These are phyloP conservation scores for Eremochloa ophiuroides DNA, from an alignment of 176 grass and related monocot genomes.

Conservation along the genomic window DNA sequence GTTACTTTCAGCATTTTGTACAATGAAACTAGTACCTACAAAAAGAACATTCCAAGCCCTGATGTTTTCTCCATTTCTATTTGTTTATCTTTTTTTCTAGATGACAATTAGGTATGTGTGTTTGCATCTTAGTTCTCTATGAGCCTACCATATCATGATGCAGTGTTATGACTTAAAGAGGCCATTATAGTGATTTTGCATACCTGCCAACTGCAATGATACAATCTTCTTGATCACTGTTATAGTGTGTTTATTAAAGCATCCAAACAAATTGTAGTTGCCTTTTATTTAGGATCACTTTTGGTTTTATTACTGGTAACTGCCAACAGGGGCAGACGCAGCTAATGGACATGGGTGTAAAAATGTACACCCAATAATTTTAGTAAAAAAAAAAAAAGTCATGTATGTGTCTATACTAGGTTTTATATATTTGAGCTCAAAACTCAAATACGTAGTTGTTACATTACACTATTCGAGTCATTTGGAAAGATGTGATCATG, in stretches of 20 bases:
- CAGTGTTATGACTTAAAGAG: background rate
- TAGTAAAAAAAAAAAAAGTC: too few relatives aligned
- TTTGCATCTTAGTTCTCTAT: slow-evolving; percentile 17
- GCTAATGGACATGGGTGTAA: too few relatives aligned
- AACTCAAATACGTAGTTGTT: too few relatives aligned
- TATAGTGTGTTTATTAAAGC: background rate
- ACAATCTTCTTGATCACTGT: background rate
- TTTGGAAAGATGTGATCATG: too few relatives aligned
- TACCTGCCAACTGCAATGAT: background rate
- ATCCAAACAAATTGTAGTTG: slow-evolving; percentile 9
- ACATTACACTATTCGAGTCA: too few relatives aligned
- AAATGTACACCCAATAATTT: too few relatives aligned
- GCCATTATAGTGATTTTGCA: background rate
- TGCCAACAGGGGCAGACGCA: too few relatives aligned
- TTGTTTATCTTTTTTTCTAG: background rate
- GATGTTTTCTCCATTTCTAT: background rate
- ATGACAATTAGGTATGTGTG: background rate
- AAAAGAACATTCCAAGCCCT: background rate
- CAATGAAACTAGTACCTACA: background rate
- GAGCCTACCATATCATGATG: background rate
- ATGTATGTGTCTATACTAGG: too few relatives aligned
- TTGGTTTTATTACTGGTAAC: background rate
- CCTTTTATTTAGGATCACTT: background rate
- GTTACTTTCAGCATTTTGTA: background rate
- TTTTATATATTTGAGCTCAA: too few relatives aligned